Evolutionary conservation across 1,284 basidiomycete species (phyloP).

Genomic region (Leccinum fallax): DNA sequence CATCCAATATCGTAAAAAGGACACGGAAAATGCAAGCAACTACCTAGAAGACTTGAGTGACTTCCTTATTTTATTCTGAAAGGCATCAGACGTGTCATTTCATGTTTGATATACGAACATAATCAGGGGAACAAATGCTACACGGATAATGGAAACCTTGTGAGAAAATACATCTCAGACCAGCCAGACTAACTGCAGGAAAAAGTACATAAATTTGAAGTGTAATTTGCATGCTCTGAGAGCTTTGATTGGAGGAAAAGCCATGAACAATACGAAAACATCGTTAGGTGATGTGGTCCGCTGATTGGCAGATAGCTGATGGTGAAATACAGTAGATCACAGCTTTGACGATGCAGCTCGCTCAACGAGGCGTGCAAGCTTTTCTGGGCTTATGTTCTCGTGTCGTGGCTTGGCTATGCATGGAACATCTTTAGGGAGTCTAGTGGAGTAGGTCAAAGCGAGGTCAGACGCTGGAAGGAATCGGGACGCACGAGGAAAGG

Average conservation of each 20-base stretch:
- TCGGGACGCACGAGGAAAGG: constrained; percentile 26
- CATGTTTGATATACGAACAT: not conserved
- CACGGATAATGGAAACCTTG: too few relatives aligned
- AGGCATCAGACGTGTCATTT: not conserved
- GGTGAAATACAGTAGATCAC: not conserved
- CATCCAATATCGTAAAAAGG: not conserved
- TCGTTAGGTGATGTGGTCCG: not conserved
- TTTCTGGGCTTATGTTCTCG: constrained; percentile 7
- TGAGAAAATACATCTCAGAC: too few relatives aligned
- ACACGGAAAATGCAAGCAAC: not conserved
- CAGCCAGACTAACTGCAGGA: too few relatives aligned
- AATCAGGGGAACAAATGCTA: too few relatives aligned
- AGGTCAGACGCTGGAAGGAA: not conserved
- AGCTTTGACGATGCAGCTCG: constrained; percentile 8
- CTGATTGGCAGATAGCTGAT: not conserved
- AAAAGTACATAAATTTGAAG: too few relatives aligned
- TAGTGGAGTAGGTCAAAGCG: constrained; percentile 3
- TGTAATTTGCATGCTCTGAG: too few relatives aligned
- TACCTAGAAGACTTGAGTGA: not conserved
- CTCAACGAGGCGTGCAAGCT: constrained; percentile 16
- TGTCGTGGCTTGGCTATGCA: constrained; percentile 21
- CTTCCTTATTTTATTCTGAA: not conserved
- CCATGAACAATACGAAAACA: not conserved
- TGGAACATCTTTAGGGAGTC: constrained; percentile 19
- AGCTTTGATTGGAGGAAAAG: too few relatives aligned